Conservation (phyloP, 148 eudicot genomes). For the Chenopodium quinoa region DNA sequence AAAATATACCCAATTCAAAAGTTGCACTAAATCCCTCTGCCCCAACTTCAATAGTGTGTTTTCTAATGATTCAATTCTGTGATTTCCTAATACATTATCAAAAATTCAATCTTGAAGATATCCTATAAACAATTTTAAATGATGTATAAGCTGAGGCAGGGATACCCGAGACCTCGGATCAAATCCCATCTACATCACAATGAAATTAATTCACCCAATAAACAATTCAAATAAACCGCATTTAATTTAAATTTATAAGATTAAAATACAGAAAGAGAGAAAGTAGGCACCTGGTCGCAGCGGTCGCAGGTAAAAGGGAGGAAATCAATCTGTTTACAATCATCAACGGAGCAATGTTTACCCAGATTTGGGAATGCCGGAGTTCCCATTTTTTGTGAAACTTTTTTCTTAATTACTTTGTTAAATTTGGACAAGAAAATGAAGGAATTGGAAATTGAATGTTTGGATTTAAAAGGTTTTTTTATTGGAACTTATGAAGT, state of each 20-base stretch:
- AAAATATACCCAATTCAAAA: background rate
- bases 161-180: too few relatives aligned
- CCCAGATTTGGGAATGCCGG: slow-evolving; percentile 87
- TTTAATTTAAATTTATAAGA: too few relatives aligned
- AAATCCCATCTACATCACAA: too few relatives aligned
- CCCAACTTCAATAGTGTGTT: background rate
- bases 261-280: background rate
- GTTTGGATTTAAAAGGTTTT: background rate
- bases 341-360: slow-evolving; percentile 69
- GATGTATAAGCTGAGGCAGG: too few relatives aligned
- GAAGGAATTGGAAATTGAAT: background rate
- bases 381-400: slow-evolving; percentile 57
- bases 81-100: background rate
- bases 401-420: background rate
- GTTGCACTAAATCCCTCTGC: background rate
- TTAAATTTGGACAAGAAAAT: too few relatives aligned
- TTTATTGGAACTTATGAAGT: too few relatives aligned
- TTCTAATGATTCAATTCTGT: background rate
- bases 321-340: slow-evolving; percentile 84
- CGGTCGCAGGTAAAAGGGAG: slow-evolving; percentile 92
- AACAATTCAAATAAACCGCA: too few relatives aligned
- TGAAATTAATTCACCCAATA: too few relatives aligned
- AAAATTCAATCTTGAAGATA: background rate
- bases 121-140: too few relatives aligned
- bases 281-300: slow-evolving; percentile 50